Conservation (phyloP, 305 asterid genomes). For the Solanum chacoense region DNA sequence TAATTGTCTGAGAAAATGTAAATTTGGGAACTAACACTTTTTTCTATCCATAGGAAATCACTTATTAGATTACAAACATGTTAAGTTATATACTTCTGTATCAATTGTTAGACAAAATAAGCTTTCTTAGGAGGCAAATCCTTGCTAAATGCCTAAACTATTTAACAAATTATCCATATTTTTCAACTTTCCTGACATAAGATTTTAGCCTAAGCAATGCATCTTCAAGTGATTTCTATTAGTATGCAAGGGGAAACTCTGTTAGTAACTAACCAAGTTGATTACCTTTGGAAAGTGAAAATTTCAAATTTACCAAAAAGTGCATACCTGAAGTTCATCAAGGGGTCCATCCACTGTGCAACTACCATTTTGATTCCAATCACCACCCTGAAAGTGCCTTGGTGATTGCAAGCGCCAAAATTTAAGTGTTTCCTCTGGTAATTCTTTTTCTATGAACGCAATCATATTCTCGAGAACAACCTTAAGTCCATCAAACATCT, state of each 20-base stretch:
- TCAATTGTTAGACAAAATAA: not conserved
- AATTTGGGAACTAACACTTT: not conserved
- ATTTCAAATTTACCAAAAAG: not conserved
- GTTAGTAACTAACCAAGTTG: not conserved
- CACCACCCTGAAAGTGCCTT: slow-evolving; percentile 91
- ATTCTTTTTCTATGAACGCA: slow-evolving; percentile 46
- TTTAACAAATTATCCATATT: not conserved
- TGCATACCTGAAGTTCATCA: slow-evolving; percentile 53
- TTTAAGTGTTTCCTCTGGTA: slow-evolving; percentile 50
- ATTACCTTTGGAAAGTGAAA: not conserved
- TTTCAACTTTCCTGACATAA: not conserved
- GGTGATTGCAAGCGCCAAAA: slow-evolving; percentile 96
- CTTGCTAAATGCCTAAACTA: not conserved
- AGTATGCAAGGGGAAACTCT: not conserved
- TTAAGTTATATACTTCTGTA: not conserved
- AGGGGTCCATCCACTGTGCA: slow-evolving; percentile 71
- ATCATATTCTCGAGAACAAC: slow-evolving; percentile 63
- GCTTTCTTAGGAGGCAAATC: not conserved
- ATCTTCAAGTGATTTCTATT: not conserved
- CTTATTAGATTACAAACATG: not conserved
- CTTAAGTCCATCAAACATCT: slow-evolving; percentile 50
- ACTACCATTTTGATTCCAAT: slow-evolving; percentile 95
- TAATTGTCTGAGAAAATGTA: not conserved
- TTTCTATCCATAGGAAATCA: not conserved
- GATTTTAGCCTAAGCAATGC: not conserved